Base-by-base conservation (phyloP, 768 basidiomycete species). In the Scleroderma citrinum region DNA sequence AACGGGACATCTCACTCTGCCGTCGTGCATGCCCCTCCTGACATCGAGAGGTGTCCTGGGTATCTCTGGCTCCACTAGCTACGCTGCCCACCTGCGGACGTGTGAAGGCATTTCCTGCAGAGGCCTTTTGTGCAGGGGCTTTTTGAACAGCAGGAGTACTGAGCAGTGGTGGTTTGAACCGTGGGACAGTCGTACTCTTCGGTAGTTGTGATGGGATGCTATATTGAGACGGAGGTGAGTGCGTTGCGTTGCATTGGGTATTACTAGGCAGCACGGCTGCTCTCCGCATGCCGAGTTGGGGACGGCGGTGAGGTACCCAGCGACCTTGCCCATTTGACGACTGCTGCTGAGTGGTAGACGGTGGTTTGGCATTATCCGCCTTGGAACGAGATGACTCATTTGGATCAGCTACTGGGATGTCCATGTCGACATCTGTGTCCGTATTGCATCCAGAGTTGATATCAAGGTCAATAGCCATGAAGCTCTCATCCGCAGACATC, bases 261-360 rank as follows among this genome's bases (percentile, higher is more conserved):
- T 41, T 49, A 23, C 10, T 30, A 14, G 48, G 24, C 39, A 44
- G 34, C 5, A 44, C 19, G 19, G 35, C 23, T 10, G 35, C 21
- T 13, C 66, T 59, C 16, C 64, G 64, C 64, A 65, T 65, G 6
- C 64, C 64, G 7, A 65, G 47, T 2, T 48, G 59, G 3, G 64
- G 64, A 23, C 61, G 66, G 7, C 52, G 60, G 3, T 49, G 53
- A 16, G 53, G 37, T n/a, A 31, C 46, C 0, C 44, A 30, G 13
- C 46, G 51, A n/a, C 35, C 49, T 32, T 46, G 37, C 5, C 5
- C 26, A 2, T 39, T 17, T 20, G 7, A 42, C 13, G 53, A 7
- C 24, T 31, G 55, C 2, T 49, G 19, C 7, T 26, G 24, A 7
- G 24, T 26, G 14, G 24, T 16, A 8, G 24, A 14, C 16, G 8